Evolutionary conservation across 2,329 filamentous ascomycete species (phyloP).

Genomic region (Colletotrichum agaves): DNA sequence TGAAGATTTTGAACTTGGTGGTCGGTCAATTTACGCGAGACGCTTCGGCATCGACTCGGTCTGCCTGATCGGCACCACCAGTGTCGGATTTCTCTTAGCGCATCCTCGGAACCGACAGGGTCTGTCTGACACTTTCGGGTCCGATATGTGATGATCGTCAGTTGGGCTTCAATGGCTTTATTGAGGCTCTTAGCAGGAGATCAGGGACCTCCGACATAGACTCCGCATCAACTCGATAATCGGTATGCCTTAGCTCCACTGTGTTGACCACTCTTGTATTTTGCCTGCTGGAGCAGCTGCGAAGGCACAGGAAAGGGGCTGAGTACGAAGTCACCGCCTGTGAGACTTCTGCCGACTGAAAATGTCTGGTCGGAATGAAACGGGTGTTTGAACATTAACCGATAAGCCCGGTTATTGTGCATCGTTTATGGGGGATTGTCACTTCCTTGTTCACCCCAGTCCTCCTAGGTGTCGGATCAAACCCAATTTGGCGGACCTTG

Average conservation of each 20-base stretch:
- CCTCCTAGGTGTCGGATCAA: constrained; percentile 5
- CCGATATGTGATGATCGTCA: constrained; percentile 3
- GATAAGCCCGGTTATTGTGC: background rate
- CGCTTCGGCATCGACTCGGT: background rate
- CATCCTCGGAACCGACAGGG: constrained; percentile 1
- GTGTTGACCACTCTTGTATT: background rate
- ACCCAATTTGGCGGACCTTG: constrained; percentile 6
- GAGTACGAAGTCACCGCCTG: background rate
- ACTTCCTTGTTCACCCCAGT: background rate
- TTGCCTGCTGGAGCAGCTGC: no score
- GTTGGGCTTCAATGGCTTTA: constrained; percentile 15
- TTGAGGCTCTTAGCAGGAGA: background rate
- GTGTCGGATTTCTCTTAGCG: background rate
- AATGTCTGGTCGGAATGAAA: background rate
- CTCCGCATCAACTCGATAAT: background rate
- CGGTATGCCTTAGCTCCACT: background rate
- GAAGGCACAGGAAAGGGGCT: background rate
- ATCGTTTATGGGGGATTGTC: background rate
- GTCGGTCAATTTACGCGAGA: constrained; percentile 6
- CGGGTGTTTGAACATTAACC: background rate
- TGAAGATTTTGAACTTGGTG: background rate
- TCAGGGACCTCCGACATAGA: background rate
- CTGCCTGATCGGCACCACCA: constrained; percentile 1
- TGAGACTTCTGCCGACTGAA: background rate
- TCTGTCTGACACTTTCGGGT: background rate